Conservation (phyloP, 2,329 filamentous ascomycete species). For the Cercospora beticola region DNA sequence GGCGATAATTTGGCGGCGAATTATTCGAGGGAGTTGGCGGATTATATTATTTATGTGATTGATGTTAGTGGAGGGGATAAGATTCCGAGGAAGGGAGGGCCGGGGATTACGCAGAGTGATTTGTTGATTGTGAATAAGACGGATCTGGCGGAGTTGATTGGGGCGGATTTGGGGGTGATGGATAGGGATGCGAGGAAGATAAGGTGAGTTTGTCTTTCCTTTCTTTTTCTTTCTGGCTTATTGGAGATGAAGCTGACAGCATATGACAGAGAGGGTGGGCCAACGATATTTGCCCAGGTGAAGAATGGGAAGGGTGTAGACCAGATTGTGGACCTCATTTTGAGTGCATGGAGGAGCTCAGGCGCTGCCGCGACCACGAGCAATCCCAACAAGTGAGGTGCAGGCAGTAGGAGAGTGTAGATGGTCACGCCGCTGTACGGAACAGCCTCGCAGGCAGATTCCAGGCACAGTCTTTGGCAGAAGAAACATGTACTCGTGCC, state of each 20-base stretch:
- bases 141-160: constrained; percentile 84
- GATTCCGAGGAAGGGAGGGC: constrained; percentile 91
- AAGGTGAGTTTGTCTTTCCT: constrained; percentile 38
- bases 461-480: background rate
- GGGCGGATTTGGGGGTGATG: constrained; percentile 90
- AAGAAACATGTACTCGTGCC: background rate
- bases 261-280: constrained; percentile 72
- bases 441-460: background rate
- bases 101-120: constrained; percentile 95
- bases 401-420: background rate
- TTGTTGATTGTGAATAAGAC: constrained; percentile 96
- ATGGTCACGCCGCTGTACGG: background rate
- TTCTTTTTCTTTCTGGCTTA: background rate
- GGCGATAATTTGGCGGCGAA: constrained; percentile 97
- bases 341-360: constrained; percentile 89
- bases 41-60: constrained; percentile 98
- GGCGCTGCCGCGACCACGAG: constrained; percentile 57
- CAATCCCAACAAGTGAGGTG: constrained; percentile 5
- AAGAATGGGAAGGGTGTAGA: constrained; percentile 84
- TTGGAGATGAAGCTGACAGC: background rate
- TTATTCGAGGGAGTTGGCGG: constrained; percentile 90
- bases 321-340: constrained; percentile 81
- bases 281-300: constrained; percentile 95
- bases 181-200: constrained; percentile 92
- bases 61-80: constrained; percentile 97